Evolutionary conservation across 176 grass and related monocot genomes (phyloP).

Genomic region (Pontederia paniculata): DNA sequence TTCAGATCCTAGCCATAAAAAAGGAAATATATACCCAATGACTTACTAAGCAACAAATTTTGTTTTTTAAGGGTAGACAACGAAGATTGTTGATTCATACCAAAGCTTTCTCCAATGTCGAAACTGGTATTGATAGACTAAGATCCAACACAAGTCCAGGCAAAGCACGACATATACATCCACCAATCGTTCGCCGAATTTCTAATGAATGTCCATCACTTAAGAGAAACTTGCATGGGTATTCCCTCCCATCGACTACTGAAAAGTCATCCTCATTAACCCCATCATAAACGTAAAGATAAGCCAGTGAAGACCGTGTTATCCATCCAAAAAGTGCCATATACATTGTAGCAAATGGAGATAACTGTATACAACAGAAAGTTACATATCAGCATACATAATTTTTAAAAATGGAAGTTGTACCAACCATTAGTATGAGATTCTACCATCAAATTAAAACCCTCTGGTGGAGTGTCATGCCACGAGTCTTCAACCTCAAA

Average conservation of each 20-base stretch:
- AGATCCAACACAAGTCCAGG: conserved; percentile 45
- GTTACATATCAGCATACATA: background rate
- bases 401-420: background rate
- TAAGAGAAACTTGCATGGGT: conserved; percentile 41
- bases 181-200: conserved; percentile 70
- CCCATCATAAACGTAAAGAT: conserved; percentile 53
- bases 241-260: conserved; percentile 45
- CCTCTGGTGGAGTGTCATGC: too few relatives aligned
- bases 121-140: conserved; percentile 48
- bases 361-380: conserved; percentile 54
- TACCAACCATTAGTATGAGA: too few relatives aligned
- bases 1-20: too few relatives aligned
- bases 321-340: conserved; percentile 67
- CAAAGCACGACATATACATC: conserved; percentile 48
- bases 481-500: too few relatives aligned
- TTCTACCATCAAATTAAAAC: too few relatives aligned
- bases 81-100: conserved; percentile 24
- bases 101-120: conserved; percentile 73
- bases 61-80: too few relatives aligned
- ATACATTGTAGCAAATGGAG: conserved; percentile 66
- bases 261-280: conserved; percentile 45
- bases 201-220: conserved; percentile 63
- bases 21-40: too few relatives aligned
- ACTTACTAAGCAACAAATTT: too few relatives aligned
- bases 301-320: conserved; percentile 54